Conservation (phyloP, 805 yeast species). For the Komagataella ulmi region DNA sequence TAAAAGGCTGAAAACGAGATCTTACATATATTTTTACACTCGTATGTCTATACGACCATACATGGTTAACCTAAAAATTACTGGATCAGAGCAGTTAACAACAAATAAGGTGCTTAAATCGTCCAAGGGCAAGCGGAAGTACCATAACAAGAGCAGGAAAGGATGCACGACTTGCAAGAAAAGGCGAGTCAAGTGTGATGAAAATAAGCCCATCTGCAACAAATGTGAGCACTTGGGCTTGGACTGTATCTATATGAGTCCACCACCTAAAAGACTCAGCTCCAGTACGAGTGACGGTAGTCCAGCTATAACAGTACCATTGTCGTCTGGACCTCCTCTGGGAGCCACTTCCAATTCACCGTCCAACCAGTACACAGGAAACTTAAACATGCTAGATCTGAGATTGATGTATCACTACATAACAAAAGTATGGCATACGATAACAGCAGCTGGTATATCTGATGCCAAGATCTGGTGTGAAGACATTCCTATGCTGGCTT, state of each 20-base stretch:
- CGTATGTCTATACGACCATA: background rate
- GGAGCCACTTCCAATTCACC: slow-evolving; percentile 1
- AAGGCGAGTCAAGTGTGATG: slow-evolving; percentile 90
- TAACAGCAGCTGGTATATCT: slow-evolving; percentile 83
- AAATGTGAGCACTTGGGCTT: slow-evolving; percentile 74
- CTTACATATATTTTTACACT: background rate
- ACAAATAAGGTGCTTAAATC: slow-evolving; percentile 1
- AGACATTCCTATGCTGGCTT: slow-evolving; percentile 81
- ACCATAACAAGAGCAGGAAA: slow-evolving; percentile 76
- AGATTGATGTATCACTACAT: slow-evolving; percentile 81
- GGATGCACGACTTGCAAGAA: slow-evolving; percentile 87
- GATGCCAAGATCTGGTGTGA: slow-evolving; percentile 77
- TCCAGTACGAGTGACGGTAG: slow-evolving; percentile 1
- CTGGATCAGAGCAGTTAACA: background rate
- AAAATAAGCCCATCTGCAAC: slow-evolving; percentile 61
- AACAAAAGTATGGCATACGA: slow-evolving; percentile 71
- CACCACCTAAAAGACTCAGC: slow-evolving; percentile 2
- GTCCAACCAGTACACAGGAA: slow-evolving; percentile 11
- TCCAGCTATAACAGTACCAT: slow-evolving; percentile 5
- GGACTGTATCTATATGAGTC: slow-evolving; percentile 46
- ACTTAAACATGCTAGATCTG: slow-evolving; percentile 61
- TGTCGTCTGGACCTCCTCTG: slow-evolving; percentile 4
- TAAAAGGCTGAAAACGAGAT: background rate
- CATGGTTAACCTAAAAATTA: background rate
- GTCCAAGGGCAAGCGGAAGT: slow-evolving; percentile 67